These are phyloP conservation scores for Pythium biforme DNA, from an alignment of 352 stramenopile species.

Conservation along the genomic window DNA sequence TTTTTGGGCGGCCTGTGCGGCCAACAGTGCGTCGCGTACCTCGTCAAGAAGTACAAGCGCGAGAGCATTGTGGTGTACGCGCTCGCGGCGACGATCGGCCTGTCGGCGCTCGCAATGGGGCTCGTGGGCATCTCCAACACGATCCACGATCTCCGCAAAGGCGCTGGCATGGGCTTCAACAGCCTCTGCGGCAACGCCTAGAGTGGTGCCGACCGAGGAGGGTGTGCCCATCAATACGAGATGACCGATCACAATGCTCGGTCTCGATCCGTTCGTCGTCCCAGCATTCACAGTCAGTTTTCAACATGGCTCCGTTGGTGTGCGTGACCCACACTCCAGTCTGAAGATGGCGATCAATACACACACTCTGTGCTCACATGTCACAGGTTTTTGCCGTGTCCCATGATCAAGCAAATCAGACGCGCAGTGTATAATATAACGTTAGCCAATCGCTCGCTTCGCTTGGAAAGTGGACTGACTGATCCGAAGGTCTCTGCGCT, in stretches of 20 bases:
- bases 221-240: too few species aligned
- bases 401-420: too few species aligned
- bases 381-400: background rate
- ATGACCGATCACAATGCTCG: too few species aligned
- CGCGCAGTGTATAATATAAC: too few species aligned
- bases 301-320: background rate
- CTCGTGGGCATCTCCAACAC: slow-evolving; percentile 62
- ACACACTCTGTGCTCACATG: background rate
- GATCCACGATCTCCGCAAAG: slow-evolving; percentile 56
- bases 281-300: too few species aligned
- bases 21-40: slow-evolving; percentile 78
- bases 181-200: slow-evolving; percentile 62
- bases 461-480: too few species aligned
- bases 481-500: too few species aligned
- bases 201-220: too few species aligned
- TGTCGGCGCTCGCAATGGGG: slow-evolving; percentile 73
- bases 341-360: too few species aligned
- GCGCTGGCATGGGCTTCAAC: slow-evolving; percentile 62
- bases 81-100: slow-evolving; percentile 64
- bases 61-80: slow-evolving; percentile 85
- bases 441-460: too few species aligned
- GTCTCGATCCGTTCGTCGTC: too few species aligned
- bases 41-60: slow-evolving; percentile 90
- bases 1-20: slow-evolving; percentile 79
- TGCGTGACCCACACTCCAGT: background rate